Evolutionary conservation across 1,284 basidiomycete genomes (phyloP), one percentile per base, ranked within the genome.

Genomic region (Kwoniella shivajii): DNA sequence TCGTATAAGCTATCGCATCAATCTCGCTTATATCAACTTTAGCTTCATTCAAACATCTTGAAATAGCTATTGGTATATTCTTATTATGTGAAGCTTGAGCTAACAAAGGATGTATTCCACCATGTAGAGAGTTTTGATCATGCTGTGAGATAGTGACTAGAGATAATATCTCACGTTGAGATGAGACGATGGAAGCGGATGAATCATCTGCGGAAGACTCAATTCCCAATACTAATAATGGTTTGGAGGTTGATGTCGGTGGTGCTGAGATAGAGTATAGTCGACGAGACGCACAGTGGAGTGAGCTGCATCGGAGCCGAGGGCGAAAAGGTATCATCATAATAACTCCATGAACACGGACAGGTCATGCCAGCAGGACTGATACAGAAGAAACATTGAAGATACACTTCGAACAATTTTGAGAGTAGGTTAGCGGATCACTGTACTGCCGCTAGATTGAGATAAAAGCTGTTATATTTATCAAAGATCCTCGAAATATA

Each of bases 1-100:
- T 82, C 0, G 93, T 96, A 71, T 90, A 94, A 0, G 93, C 93
- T 38, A 96, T 83, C 0, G 89, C 92, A 66, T 94, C 87, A 11
- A 97, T 79, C 36, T 90, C 84, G 1, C 75, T 69, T 31, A 88
- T 75, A 20, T 75, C 71, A 27, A 91, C 56, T 0, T 80, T 74
- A 0, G 91, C 87, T 38, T 89, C 84, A 31, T 76, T 74, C 22
- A 60, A n/a, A 24, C 39, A 48, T 24, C 29, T 18, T 22, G 45
- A 34, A 43, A 95, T 85, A 1, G 88, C 92, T 29, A 79, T 68
- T 10, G 92, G 92, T 83, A 96, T 84, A 63, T 90, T 87, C 44
- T 79, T 80, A 68, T 77, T 65, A 59, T 83, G 93, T 3, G 84
- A 84, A 44, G 84, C 78, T 27, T 91, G 86, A 1, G 92, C 91